Conservation (phyloP, 2,329 filamentous ascomycete species). For the Geoglossum cookeanum region DNA sequence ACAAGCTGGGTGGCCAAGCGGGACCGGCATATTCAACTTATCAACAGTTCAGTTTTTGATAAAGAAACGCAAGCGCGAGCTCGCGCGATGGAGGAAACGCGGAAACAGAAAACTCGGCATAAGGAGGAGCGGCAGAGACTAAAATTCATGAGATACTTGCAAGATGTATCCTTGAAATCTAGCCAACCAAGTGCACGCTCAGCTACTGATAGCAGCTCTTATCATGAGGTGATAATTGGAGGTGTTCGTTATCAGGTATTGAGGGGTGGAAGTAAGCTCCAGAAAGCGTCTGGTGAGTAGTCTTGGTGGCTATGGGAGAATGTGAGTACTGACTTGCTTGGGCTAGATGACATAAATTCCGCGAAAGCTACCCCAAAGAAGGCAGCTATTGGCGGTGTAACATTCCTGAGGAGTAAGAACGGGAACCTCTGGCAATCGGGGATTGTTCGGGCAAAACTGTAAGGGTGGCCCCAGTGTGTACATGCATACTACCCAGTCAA, state of each 20-base stretch:
- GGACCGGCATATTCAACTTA: conserved; percentile 63
- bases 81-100: conserved; percentile 53
- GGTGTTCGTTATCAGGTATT: conserved; percentile 56
- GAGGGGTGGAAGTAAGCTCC: conserved; percentile 65
- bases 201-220: conserved; percentile 7
- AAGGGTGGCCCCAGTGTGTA: conserved; percentile 17
- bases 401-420: conserved; percentile 69
- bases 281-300: conserved; percentile 49
- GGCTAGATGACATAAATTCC: conserved; percentile 35
- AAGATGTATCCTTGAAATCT: background rate
- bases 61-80: conserved; percentile 49
- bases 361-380: conserved; percentile 55
- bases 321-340: conserved; percentile 18
- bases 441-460: conserved; percentile 29
- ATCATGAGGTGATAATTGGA: conserved; percentile 46
- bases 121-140: conserved; percentile 41
- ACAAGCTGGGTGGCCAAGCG: conserved; percentile 50
- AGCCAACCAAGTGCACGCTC: conserved; percentile 8
- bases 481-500: background rate
- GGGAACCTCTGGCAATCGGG: conserved; percentile 70
- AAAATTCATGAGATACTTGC: conserved; percentile 11
- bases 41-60: conserved; percentile 62
- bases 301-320: background rate
- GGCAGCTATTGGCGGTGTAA: conserved; percentile 53
- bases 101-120: conserved; percentile 34